Evolutionary conservation across 495 filamentous ascomycete genomes (phyloP), one percentile per base, ranked within the genome.

Genomic region (Daldinia caldariorum): DNA sequence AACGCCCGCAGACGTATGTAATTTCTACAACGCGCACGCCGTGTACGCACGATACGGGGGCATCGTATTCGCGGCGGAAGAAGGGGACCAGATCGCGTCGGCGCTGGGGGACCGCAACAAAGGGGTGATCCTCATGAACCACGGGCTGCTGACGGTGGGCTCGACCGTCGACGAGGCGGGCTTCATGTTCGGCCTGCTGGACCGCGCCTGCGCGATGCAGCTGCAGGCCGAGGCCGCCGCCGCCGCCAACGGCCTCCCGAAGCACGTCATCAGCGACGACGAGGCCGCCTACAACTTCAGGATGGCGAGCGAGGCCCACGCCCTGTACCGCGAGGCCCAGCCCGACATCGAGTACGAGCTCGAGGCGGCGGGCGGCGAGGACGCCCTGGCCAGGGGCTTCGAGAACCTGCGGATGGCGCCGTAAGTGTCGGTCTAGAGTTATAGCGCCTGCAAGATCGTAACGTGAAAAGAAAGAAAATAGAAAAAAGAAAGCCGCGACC

Each of bases 41-140:
- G 85, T 89, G 0, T 87, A 89, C 71, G 74, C 75, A 16, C 71
- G 79, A 5, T 89, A 87, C 72, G 87, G 86, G 22, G 87, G 87
- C 34, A 83, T 89, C 56, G 86, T 88, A 0, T 78, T 88, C 38
- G 84, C 76, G 6, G 72, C 77, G 6, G 79, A 82, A 16, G 86
- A 88, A 53, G 85, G 87, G 1, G 57, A 78, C 47, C 80, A 78
- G 43, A 86, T 89, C 68, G 84, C 86, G 13, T 58, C 71, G 16
- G 77, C 81, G 34, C 76, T 89, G 1, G 86, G 85, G 0, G 35
- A 57, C 26, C 71, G 72, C 20, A 82, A 81, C 57, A 86, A 82
- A 70, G 82, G 73, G 6, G 77, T 80, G 13, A 83, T 88, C 9
- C 79, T 89, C 8, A 75, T 81, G 63, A 88, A 88, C 58, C 87